phyloP scores from a whole-genome alignment of 768 basidiomycete genomes.

The Boletus pseudo-olivaceus region DNA sequence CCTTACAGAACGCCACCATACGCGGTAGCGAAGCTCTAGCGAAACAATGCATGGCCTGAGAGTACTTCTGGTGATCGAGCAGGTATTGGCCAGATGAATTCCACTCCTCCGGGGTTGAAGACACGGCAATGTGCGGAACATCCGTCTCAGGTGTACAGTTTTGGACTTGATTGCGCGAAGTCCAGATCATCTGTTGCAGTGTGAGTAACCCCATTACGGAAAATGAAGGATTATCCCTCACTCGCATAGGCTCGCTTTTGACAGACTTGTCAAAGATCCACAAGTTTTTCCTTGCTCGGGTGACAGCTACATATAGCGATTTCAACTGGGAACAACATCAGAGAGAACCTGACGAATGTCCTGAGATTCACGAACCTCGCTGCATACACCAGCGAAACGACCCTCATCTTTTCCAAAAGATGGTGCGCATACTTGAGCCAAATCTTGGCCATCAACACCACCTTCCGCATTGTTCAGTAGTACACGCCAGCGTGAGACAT shows the following conservation, averaged over 20 bases:
- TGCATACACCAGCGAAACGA: constrained; percentile 54
- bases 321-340: constrained; percentile 46
- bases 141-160: constrained; percentile 46
- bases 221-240: constrained; percentile 17
- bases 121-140: constrained; percentile 51
- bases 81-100: constrained; percentile 36
- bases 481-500: constrained; percentile 55
- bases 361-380: constrained; percentile 41
- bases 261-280: constrained; percentile 66
- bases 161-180: constrained; percentile 41
- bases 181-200: constrained; percentile 48
- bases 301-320: constrained; percentile 66
- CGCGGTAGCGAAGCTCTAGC: constrained; percentile 42
- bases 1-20: constrained; percentile 45
- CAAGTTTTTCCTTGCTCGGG: constrained; percentile 62
- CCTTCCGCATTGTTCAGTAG: constrained; percentile 43
- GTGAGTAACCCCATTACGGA: background rate
- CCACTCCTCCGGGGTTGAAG: constrained; percentile 51
- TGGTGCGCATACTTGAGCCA: constrained; percentile 34
- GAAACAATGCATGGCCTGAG: constrained; percentile 54
- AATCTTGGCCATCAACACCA: constrained; percentile 8
- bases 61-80: constrained; percentile 40
- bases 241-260: constrained; percentile 56
- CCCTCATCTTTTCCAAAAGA: constrained; percentile 41
- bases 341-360: background rate